Conservation (phyloP, 208 protist genomes). For the Trypanosoma caninum region DNA sequence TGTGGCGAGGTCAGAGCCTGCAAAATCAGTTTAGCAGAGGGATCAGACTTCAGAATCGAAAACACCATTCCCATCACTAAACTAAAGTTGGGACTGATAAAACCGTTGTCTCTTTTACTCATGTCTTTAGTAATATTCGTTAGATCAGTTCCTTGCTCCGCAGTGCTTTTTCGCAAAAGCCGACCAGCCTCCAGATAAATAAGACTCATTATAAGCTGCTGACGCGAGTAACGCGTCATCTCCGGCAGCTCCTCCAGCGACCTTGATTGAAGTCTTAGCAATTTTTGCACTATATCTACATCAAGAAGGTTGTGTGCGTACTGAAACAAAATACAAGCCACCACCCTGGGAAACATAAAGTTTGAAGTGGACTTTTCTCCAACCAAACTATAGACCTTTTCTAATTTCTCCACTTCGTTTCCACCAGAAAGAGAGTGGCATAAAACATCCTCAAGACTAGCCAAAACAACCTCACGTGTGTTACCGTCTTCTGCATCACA, state of each 20-base stretch:
- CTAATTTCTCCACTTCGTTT: background rate
- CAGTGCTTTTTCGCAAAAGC: conserved; percentile 28
- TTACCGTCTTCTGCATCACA: conserved; percentile 23
- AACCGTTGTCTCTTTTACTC: background rate
- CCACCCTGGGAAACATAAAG: conserved; percentile 10
- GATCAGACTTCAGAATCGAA: conserved; percentile 34
- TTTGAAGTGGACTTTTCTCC: background rate
- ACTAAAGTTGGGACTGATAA: conserved; percentile 30
- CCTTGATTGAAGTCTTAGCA: conserved; percentile 19
- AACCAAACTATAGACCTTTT: conserved; percentile 10
- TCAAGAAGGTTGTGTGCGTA: conserved; percentile 1
- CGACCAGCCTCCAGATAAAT: conserved; percentile 67
- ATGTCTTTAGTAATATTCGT: background rate
- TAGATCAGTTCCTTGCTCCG: conserved; percentile 21
- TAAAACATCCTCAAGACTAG: conserved; percentile 23
- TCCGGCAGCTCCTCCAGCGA: conserved; percentile 21
- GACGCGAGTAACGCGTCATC: conserved; percentile 22
- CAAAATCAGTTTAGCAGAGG: conserved; percentile 1
- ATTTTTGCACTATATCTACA: conserved; percentile 11
- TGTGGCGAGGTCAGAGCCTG: conserved; percentile 3
- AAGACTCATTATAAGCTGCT: conserved; percentile 47
- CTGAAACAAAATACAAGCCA: conserved; percentile 31
- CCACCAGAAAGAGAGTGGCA: conserved; percentile 20
- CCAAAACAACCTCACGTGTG: conserved; percentile 8
- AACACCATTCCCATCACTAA: conserved; percentile 38